Conservation (phyloP, 2,329 filamentous ascomycete genomes). For the Arthrinium puccinioides region DNA sequence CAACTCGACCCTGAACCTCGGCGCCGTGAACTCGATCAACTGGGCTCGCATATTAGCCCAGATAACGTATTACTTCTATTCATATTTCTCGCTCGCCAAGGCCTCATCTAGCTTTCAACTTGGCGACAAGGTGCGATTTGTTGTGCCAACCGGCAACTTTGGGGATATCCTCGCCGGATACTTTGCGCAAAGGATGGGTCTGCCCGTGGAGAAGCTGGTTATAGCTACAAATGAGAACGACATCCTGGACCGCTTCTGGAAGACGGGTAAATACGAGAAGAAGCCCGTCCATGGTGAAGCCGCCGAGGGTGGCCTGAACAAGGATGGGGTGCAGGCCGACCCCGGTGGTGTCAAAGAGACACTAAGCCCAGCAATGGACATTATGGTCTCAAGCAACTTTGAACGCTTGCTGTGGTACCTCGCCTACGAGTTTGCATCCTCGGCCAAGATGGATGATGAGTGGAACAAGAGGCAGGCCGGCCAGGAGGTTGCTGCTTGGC, state of each 20-base stretch:
- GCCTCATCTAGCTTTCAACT: slow-evolving; percentile 53
- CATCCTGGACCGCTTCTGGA: slow-evolving; percentile 93
- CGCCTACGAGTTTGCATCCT: slow-evolving; percentile 61
- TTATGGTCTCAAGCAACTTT: slow-evolving; percentile 92
- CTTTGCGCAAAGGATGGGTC: slow-evolving; percentile 84
- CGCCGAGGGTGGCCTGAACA: slow-evolving; percentile 56
- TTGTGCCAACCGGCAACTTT: slow-evolving; percentile 94
- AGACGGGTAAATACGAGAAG: slow-evolving; percentile 85
- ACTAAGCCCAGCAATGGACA: slow-evolving; percentile 93
- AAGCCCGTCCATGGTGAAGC: slow-evolving; percentile 52
- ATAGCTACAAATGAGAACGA: slow-evolving; percentile 97
- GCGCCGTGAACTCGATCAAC: slow-evolving; percentile 95
- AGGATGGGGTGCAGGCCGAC: slow-evolving; percentile 56
- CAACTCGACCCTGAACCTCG: slow-evolving; percentile 76
- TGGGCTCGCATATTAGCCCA: slow-evolving; percentile 92
- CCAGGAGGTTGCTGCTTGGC: slow-evolving; percentile 71
- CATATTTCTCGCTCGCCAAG: slow-evolving; percentile 76
- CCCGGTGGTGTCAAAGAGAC: slow-evolving; percentile 81
- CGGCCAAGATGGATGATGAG: slow-evolving; percentile 53
- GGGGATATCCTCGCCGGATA: slow-evolving; percentile 87
- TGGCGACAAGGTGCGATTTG: slow-evolving; percentile 69
- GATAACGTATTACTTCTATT: slow-evolving; percentile 94
- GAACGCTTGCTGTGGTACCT: slow-evolving; percentile 94
- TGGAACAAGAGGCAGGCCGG: slow-evolving; percentile 65
- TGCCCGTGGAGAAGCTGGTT: slow-evolving; percentile 81